Evolutionary conservation across 1,284 basidiomycete genomes (phyloP).

Genomic region (Microbotryum saponariae): DNA sequence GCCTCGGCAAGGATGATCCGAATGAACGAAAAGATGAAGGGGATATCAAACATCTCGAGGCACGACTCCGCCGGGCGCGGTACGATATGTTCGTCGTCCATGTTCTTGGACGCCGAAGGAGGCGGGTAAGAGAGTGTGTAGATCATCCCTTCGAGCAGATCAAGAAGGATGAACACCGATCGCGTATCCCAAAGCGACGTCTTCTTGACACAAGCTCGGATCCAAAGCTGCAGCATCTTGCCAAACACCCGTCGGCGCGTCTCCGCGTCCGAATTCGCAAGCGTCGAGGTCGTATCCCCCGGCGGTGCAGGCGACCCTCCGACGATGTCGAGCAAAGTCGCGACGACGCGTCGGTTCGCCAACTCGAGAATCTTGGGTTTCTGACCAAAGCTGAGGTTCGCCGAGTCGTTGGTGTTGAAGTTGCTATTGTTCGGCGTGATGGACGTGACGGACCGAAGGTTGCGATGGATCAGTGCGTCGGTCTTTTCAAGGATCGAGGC

Average conservation of each 20-base stretch:
- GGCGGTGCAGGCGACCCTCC: constrained; percentile 32
- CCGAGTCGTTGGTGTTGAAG: constrained; percentile 47
- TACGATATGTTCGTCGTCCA: constrained; percentile 36
- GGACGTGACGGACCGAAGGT: constrained; percentile 39
- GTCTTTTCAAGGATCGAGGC: constrained; percentile 37
- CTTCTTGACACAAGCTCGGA: constrained; percentile 44
- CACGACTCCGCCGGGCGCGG: constrained; percentile 17
- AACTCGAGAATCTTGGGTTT: constrained; percentile 49
- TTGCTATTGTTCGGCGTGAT: constrained; percentile 44
- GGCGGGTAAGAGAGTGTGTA: constrained; percentile 35
- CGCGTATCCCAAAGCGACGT: constrained; percentile 48
- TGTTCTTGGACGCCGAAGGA: constrained; percentile 37
- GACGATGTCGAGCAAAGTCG: constrained; percentile 46
- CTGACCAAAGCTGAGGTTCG: constrained; percentile 45
- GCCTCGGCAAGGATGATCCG: constrained; percentile 45
- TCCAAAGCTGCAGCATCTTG: constrained; percentile 46
- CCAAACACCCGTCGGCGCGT: constrained; percentile 41
- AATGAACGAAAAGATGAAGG: constrained; percentile 45
- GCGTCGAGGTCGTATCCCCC: too few relatives aligned
- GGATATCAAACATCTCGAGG: constrained; percentile 42
- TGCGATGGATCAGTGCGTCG: constrained; percentile 38
- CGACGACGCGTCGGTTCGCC: constrained; percentile 46
- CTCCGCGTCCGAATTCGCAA: constrained; percentile 13
- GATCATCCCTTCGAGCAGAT: constrained; percentile 36
- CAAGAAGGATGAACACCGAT: constrained; percentile 44